phyloP scores from a whole-genome alignment of 352 stramenopile species.

The Globisporangium heterothallicum region DNA sequence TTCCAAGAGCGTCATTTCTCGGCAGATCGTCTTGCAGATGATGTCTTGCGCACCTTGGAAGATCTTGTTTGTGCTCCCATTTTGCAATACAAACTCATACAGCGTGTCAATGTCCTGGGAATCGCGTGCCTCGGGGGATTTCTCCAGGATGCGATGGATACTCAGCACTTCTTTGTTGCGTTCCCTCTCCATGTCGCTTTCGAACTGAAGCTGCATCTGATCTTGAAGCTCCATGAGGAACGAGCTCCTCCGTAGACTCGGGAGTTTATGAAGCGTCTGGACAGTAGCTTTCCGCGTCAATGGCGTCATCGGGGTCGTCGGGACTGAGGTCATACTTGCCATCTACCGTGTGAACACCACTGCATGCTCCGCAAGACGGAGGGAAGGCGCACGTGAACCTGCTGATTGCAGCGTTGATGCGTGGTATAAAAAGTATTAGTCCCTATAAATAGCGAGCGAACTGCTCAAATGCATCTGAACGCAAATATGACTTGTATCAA shows the following conservation, averaged over 20 bases:
- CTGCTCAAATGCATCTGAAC: background rate
- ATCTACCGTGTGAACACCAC: background rate
- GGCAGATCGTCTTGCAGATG: slow-evolving; percentile 85
- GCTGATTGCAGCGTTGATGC: too few species aligned
- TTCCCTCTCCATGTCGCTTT: slow-evolving; percentile 39
- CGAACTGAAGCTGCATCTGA: slow-evolving; percentile 38
- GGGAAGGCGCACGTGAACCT: too few species aligned
- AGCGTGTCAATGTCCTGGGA: slow-evolving; percentile 60
- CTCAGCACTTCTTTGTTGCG: slow-evolving; percentile 34
- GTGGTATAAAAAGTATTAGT: too few species aligned
- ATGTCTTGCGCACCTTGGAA: slow-evolving; percentile 81
- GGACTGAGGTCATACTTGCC: background rate
- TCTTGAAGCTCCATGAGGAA: slow-evolving; percentile 62
- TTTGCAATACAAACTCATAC: slow-evolving; percentile 76
- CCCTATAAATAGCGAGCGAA: background rate
- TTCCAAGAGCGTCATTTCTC: slow-evolving; percentile 80
- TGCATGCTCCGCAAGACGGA: too few species aligned
- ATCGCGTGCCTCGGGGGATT: slow-evolving; percentile 36
- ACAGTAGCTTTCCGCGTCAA: slow-evolving; percentile 13
- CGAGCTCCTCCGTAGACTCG: slow-evolving; percentile 25
- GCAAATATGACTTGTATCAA: background rate
- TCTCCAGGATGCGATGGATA: slow-evolving; percentile 55
- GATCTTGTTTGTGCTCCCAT: slow-evolving; percentile 79
- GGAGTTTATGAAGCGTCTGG: slow-evolving; percentile 25
- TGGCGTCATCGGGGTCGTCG: slow-evolving; percentile 1